Evolutionary conservation across 139 green algal species (phyloP).

Genomic region (Chlorella sp.): DNA sequence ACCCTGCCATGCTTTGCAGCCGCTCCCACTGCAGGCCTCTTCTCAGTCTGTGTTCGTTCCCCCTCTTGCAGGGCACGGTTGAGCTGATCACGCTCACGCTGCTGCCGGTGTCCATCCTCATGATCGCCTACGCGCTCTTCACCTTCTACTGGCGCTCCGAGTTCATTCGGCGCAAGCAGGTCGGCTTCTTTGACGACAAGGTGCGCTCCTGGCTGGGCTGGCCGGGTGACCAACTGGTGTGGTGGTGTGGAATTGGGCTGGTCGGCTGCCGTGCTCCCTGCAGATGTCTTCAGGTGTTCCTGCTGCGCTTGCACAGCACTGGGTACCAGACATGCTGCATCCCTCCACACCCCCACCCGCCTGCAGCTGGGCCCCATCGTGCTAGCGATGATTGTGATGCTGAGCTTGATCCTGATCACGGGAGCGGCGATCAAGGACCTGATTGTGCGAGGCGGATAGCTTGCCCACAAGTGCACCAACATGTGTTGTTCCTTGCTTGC

Average conservation of each 20-base stretch:
- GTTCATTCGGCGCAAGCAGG: slow-evolving; percentile 85
- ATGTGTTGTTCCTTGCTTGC: no score
- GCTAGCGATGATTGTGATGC: slow-evolving; percentile 71
- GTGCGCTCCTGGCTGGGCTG: no score
- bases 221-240: background rate
- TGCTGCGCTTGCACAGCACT: no score
- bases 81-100: slow-evolving; percentile 80
- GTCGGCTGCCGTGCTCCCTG: no score
- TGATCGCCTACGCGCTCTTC: slow-evolving; percentile 86
- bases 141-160: slow-evolving; percentile 80
- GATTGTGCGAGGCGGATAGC: background rate
- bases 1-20: no score
- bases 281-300: no score
- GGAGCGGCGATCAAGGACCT: slow-evolving; percentile 56
- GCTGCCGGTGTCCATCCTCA: slow-evolving; percentile 84
- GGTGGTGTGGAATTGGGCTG: background rate
- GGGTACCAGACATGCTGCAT: no score
- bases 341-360: background rate
- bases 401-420: slow-evolving; percentile 72
- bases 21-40: no score
- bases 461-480: no score
- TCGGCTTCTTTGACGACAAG: slow-evolving; percentile 87
- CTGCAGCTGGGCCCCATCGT: slow-evolving; percentile 70
- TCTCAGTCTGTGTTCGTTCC: no score
- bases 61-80: slow-evolving; percentile 58